Evolutionary conservation across 371 early-diverging fungal species (phyloP).

Genomic region (Mortierella sp.): DNA sequence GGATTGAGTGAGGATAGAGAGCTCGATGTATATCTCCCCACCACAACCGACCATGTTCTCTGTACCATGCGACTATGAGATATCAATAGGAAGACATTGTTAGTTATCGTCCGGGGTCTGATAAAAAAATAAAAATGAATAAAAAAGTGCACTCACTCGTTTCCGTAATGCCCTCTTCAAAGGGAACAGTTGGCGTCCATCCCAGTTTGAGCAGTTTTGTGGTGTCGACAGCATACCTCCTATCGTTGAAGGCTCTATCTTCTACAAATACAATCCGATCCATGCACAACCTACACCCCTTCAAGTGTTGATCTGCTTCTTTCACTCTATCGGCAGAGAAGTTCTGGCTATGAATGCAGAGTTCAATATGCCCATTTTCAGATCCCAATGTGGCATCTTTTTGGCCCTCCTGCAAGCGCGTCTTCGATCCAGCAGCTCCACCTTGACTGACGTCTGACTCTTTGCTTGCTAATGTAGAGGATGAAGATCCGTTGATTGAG

Average conservation of each 20-base stretch:
- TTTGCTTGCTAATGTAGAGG: not conserved
- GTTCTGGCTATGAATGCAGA: not conserved
- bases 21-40: conserved; percentile 28
- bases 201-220: conserved; percentile 76
- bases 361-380: not conserved
- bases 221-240: conserved; percentile 83
- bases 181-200: conserved; percentile 77
- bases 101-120: not conserved
- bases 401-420: not conserved
- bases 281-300: conserved; percentile 12
- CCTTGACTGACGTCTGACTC: not conserved
- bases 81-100: not conserved
- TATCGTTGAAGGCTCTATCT: conserved; percentile 88
- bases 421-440: not conserved
- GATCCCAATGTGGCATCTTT: not conserved
- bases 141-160: conserved; percentile 69
- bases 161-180: conserved; percentile 75
- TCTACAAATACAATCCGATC: conserved; percentile 75
- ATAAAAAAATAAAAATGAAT: not conserved
- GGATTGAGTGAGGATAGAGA: conserved; percentile 16
- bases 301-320: conserved; percentile 18
- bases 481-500: not conserved
- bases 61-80: conserved; percentile 17
- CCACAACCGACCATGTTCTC: conserved; percentile 16
- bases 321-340: not conserved